Base-by-base conservation (phyloP, 768 basidiomycete genomes). In the Serpula lacrymans region DNA sequence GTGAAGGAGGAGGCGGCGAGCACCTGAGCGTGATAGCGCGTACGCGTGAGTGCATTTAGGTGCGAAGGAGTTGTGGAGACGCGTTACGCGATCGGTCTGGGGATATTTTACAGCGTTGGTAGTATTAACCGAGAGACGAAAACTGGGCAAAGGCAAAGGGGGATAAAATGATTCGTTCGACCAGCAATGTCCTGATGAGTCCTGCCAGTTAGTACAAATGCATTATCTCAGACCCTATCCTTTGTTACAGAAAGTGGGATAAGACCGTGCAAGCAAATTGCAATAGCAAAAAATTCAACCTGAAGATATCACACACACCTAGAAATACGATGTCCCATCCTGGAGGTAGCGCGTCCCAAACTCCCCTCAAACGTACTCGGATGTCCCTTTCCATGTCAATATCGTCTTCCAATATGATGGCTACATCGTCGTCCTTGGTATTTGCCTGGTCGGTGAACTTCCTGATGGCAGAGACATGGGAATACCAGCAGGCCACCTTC, bases 21-120 rank as follows among this genome's bases (percentile, higher is more conserved):
- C 85, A 17, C 85, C 84, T 1, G 54, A 25, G 39, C 16, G 63
- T 2, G 82, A 82, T 18, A 87, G 62, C 0, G 70, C 78, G 50
- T 88, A 87, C 2, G 78, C 84, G 43, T 88, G 87, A 1, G 82
- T 86, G 56, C 84, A 88, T 51, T 79, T 79, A 0, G 87, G 84
- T 1, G 63, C 58, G 42, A 53, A 60, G 1, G 87, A 85, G 0
- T 75, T 77, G 51, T 84, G 76, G 14, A 88, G 57, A 18, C 57
- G 55, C 14, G 18, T 33, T 25, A 32, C 43, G 33, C 18, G 25
- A 20, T 34, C 25, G 34, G 14, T 33, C 32, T 20, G 14, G 28
- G 8, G 22, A 4, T 18, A 20, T 5, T 26, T 25, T 13, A 16
- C 34, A 26, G n/a, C n/a, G n/a, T n/a, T 20, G 33, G 34, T 11